A percentile compares a stretch with the other conserved stretches of the same genome.
Conservation (phyloP, 2,329 filamentous ascomycete species). For the Tothia fuscella region DNA sequence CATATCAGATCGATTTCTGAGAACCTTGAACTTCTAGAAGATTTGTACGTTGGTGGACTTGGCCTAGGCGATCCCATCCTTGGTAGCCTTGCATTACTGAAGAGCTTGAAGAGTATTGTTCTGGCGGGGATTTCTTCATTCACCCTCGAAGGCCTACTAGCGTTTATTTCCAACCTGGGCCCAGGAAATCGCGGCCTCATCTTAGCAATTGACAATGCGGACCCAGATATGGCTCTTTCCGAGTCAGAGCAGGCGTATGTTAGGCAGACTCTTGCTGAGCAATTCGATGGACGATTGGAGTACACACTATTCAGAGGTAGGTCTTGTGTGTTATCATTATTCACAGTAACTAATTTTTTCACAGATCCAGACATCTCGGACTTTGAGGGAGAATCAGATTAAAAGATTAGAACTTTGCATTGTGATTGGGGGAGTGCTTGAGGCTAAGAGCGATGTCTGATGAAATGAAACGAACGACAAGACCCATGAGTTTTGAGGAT, state of each 20-base stretch:
- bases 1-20: slow-evolving; percentile 39
- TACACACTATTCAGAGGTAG: slow-evolving; percentile 33
- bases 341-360: background rate
- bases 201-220: slow-evolving; percentile 33
- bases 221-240: slow-evolving; percentile 28
- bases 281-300: slow-evolving; percentile 32
- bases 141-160: slow-evolving; percentile 37
- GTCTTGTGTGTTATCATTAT: slow-evolving; percentile 3
- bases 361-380: slow-evolving; percentile 34
- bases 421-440: no score
- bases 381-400: slow-evolving; percentile 34
- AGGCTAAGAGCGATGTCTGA: no score
- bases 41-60: slow-evolving; percentile 44
- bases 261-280: slow-evolving; percentile 25
- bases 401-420: no score
- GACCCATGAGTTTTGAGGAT: no score
- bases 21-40: slow-evolving; percentile 38
- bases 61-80: slow-evolving; percentile 40
- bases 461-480: no score
- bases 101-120: slow-evolving; percentile 38
- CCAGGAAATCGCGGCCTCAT: slow-evolving; percentile 31
- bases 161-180: slow-evolving; percentile 30
- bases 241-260: slow-evolving; percentile 28
- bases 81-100: slow-evolving; percentile 32
- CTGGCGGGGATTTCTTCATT: slow-evolving; percentile 46